Conservation (phyloP, 75 land plant genomes). For the Azolla pinnata region DNA sequence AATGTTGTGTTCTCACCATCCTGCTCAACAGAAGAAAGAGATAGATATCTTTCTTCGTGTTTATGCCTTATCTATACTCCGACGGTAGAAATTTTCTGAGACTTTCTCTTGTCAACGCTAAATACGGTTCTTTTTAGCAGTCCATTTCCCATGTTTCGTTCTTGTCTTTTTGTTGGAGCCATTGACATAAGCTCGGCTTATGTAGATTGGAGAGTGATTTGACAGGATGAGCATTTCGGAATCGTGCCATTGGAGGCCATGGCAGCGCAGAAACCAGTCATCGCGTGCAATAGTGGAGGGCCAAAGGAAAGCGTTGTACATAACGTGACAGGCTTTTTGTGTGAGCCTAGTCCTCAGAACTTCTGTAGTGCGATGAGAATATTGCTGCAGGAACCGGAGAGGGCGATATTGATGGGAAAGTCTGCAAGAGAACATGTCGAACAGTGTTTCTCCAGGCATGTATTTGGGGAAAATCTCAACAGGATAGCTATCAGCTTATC, state of each 20-base stretch:
- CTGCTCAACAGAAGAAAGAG: conserved; percentile 71
- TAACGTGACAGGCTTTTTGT: conserved; percentile 75
- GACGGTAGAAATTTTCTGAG: too few species aligned
- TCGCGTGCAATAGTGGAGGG: conserved; percentile 97
- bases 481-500: conserved; percentile 20
- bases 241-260: conserved; percentile 97
- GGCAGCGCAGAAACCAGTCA: conserved; percentile 94
- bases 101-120: too few species aligned
- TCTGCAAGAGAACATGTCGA: conserved; percentile 63
- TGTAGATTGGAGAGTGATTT: too few species aligned
- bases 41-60: conserved; percentile 65
- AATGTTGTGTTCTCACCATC: conserved; percentile 71
- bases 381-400: conserved; percentile 43
- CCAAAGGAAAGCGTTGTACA: conserved; percentile 76
- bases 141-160: too few species aligned
- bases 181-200: too few species aligned
- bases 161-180: too few species aligned
- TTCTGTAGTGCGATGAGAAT: conserved; percentile 68
- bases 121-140: too few species aligned
- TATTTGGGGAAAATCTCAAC: conserved; percentile 70
- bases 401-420: conserved; percentile 59
- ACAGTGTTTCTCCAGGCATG: conserved; percentile 54
- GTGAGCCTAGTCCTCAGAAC: conserved; percentile 59
- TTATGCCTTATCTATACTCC: conserved; percentile 89
- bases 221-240: conserved; percentile 98